Evolutionary conservation across 2,329 filamentous ascomycete species (phyloP).

Genomic region (Penicillium sp.): DNA sequence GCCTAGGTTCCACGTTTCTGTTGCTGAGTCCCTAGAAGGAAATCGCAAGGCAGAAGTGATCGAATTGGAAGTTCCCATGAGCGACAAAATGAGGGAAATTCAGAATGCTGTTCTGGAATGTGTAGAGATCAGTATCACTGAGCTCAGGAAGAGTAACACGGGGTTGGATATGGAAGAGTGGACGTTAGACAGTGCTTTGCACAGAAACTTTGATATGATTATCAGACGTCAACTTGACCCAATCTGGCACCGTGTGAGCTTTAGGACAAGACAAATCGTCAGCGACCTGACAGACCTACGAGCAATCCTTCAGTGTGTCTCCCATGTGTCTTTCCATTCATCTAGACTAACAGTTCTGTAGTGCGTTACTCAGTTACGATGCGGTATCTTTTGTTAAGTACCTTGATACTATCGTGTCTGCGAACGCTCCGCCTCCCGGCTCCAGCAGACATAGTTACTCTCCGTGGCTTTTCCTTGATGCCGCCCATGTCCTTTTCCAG

Average conservation of each 20-base stretch:
- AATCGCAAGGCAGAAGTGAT: constrained; percentile 94
- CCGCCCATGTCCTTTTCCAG: constrained; percentile 89
- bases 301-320: constrained; percentile 67
- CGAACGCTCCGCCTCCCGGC: constrained; percentile 82
- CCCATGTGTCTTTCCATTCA: background rate
- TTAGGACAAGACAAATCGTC: constrained; percentile 92
- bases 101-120: constrained; percentile 95
- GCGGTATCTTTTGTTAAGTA: constrained; percentile 89
- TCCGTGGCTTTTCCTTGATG: constrained; percentile 94
- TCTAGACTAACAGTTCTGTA: constrained; percentile 23
- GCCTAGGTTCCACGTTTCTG: constrained; percentile 88
- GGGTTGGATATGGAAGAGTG: constrained; percentile 95
- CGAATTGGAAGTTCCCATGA: constrained; percentile 95
- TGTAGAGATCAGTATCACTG: constrained; percentile 88
- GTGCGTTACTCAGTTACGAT: constrained; percentile 75
- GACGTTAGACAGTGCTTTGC: constrained; percentile 88
- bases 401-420: constrained; percentile 88
- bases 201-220: constrained; percentile 87
- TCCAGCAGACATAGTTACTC: constrained; percentile 86
- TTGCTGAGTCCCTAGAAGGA: constrained; percentile 85
- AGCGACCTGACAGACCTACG: constrained; percentile 81
- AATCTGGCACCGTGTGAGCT: constrained; percentile 95
- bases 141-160: constrained; percentile 85
- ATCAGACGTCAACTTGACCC: constrained; percentile 88
- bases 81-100: constrained; percentile 85